phyloP scores from a whole-genome alignment of 768 basidiomycete species.

The Grammothele lineata region DNA sequence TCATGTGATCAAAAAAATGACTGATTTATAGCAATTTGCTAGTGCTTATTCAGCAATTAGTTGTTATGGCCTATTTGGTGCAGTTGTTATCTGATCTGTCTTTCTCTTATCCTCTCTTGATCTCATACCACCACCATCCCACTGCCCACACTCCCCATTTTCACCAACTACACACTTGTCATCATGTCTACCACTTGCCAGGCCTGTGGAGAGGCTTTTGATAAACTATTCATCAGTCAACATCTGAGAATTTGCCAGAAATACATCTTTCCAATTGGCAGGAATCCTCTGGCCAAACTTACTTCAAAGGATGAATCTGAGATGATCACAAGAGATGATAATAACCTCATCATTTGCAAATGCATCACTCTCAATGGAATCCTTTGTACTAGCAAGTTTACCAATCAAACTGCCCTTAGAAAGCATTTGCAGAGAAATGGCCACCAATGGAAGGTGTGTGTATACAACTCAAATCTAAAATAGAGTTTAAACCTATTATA shows the following conservation, averaged over 20 bases:
- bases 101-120: neutral
- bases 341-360: slow-evolving; percentile 2
- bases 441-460: neutral
- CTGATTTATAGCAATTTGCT: no score
- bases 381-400: neutral
- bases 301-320: neutral
- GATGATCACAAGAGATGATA: neutral
- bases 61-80: no score
- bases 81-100: neutral
- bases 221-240: neutral
- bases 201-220: neutral
- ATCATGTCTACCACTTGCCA: neutral
- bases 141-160: neutral
- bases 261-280: neutral
- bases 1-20: no score
- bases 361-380: neutral
- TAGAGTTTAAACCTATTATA: neutral
- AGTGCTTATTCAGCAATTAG: no score
- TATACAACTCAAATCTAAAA: neutral
- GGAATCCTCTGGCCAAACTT: neutral
- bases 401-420: neutral
- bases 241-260: neutral
- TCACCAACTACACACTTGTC: no score
- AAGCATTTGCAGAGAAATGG: neutral
- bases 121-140: slow-evolving; percentile 1